Evolutionary conservation across 2,329 filamentous ascomycete species (phyloP).

Genomic region (Monilinia fructicola): DNA sequence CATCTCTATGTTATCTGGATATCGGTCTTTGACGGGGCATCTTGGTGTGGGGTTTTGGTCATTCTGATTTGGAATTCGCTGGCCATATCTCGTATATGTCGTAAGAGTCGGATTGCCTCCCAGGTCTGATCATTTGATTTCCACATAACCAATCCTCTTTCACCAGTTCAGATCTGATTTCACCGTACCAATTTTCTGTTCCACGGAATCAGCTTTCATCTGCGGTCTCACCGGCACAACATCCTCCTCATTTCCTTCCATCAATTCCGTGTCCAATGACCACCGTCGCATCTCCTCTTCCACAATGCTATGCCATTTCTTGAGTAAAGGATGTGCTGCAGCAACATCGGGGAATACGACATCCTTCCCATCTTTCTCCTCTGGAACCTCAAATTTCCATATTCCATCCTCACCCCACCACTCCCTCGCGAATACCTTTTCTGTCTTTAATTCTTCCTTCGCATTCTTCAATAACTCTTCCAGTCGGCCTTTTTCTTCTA

Average conservation of each 20-base stretch:
- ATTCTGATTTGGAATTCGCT: neutral
- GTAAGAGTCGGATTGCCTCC: conserved; percentile 3
- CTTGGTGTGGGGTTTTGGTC: neutral
- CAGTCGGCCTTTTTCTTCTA: conserved; percentile 33
- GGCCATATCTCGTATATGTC: conserved; percentile 21
- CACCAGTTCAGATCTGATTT: conserved; percentile 23
- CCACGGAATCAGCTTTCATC: conserved; percentile 17
- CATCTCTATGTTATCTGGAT: neutral
- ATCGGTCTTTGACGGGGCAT: neutral
- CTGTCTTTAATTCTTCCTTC: conserved; percentile 57
- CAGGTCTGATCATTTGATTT: conserved; percentile 3
- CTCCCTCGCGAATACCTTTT: conserved; percentile 61
- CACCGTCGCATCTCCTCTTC: conserved; percentile 45
- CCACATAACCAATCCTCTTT: neutral
- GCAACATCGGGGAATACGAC: conserved; percentile 63
- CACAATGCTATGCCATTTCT: conserved; percentile 57
- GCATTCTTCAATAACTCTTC: conserved; percentile 50
- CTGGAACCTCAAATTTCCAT: conserved; percentile 63
- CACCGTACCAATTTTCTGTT: conserved; percentile 32
- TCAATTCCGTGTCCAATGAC: conserved; percentile 41
- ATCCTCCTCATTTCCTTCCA: conserved; percentile 29
- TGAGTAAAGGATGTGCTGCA: conserved; percentile 64
- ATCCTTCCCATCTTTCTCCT: conserved; percentile 43
- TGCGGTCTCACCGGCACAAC: conserved; percentile 7
- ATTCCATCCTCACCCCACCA: conserved; percentile 70